These are phyloP conservation scores for Buddleja alternifolia DNA, from an alignment of 257 asterid species.

Conservation along the genomic window DNA sequence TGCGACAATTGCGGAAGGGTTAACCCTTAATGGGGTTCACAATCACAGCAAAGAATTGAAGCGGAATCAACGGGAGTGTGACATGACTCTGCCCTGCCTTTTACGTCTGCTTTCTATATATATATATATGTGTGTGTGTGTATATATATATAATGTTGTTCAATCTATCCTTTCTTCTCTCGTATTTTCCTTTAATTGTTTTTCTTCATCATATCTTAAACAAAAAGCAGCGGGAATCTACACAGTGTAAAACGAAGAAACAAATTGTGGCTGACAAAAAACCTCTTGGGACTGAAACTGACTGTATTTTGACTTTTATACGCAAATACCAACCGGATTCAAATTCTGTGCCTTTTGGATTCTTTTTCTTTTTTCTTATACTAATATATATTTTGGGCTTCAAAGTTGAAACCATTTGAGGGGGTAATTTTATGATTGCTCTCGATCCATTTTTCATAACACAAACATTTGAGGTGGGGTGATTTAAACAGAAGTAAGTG, in stretches of 20 bases:
- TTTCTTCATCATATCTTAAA: not conserved
- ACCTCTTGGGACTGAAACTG: no score
- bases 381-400: constrained; percentile 15
- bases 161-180: not conserved
- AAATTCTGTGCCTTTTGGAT: constrained; percentile 24
- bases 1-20: constrained; percentile 69
- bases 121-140: no score
- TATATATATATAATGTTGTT: not conserved
- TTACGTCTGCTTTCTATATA: not conserved
- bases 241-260: constrained; percentile 40
- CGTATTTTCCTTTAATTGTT: not conserved
- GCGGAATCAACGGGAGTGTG: constrained; percentile 85
- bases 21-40: constrained; percentile 42
- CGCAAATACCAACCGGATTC: constrained; percentile 14
- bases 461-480: no score
- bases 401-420: constrained; percentile 16
- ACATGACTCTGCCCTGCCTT: not conserved
- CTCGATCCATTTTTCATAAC: no score
- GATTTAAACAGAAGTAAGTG: no score
- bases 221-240: constrained; percentile 35
- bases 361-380: not conserved
- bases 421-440: no score
- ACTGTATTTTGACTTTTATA: constrained; percentile 31
- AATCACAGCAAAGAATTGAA: constrained; percentile 29
- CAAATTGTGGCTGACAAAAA: constrained; percentile 36